Percentiles rank a stretch among this genome's conserved stretches.
Conservation (phyloP, 331 rosid genomes). For the Rhamnella rubrinervis region DNA sequence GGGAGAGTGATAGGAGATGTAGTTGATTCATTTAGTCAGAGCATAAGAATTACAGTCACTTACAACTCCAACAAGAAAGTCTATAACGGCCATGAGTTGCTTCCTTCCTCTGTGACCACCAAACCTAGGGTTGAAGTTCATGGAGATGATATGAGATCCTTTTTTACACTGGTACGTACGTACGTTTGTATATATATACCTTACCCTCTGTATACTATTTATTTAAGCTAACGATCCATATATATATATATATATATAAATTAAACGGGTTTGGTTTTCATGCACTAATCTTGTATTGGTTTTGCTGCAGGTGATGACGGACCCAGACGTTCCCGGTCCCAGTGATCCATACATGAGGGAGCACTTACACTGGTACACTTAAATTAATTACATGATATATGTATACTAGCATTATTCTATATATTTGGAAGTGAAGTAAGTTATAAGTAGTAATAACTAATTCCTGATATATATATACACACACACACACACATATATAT, state of each 20-base stretch:
- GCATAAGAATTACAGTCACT: constrained; percentile 39
- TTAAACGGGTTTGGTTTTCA: background rate
- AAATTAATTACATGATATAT: background rate
- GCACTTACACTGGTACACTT: constrained; percentile 69
- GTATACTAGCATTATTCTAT: background rate
- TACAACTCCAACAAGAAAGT: constrained; percentile 56
- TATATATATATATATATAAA: background rate
- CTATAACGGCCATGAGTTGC: constrained; percentile 64
- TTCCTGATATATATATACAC: no score
- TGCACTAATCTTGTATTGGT: background rate
- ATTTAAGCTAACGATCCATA: background rate
- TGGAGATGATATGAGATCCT: constrained; percentile 69
- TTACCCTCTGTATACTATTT: background rate
- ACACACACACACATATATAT: no score
- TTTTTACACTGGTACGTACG: constrained; percentile 56
- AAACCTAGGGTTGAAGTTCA: constrained; percentile 71
- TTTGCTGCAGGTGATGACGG: constrained; percentile 55
- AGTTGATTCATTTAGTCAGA: constrained; percentile 48
- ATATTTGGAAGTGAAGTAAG: no score
- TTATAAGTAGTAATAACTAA: no score
- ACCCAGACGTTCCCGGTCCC: constrained; percentile 86
- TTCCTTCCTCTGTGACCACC: constrained; percentile 51
- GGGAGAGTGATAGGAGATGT: constrained; percentile 80
- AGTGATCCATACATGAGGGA: constrained; percentile 80
- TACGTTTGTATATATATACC: background rate